Evolutionary conservation across 352 stramenopile species (phyloP).

Genomic region (Pilasporangium apinafurcum): DNA sequence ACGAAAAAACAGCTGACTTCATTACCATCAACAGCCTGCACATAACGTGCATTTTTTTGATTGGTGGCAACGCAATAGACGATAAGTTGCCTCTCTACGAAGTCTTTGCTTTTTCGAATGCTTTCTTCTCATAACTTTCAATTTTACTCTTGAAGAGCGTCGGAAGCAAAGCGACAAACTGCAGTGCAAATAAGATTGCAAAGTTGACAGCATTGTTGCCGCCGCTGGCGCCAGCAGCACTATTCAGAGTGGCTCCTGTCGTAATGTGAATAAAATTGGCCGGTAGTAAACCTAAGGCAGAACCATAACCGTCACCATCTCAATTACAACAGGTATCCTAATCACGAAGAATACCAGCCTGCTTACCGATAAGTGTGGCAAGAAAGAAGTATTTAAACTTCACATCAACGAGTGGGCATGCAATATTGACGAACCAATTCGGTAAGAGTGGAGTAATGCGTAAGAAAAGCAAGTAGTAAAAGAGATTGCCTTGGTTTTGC

Average conservation of each 20-base stretch:
- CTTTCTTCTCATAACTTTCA: conserved; percentile 71
- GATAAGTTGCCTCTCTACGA: too few relatives aligned
- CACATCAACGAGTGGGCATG: conserved; percentile 77
- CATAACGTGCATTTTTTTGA: conserved; percentile 1
- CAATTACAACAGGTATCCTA: background rate
- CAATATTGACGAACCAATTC: conserved; percentile 90
- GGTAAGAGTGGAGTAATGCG: conserved; percentile 81
- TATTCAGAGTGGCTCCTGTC: conserved; percentile 75
- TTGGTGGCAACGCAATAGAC: too few relatives aligned
- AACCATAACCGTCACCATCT: background rate
- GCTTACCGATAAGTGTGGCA: conserved; percentile 64
- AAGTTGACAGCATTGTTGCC: conserved; percentile 78
- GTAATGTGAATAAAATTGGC: conserved; percentile 86
- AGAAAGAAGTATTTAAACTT: conserved; percentile 83
- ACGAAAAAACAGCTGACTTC: too few relatives aligned
- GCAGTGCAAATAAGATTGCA: conserved; percentile 73
- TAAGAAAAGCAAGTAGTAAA: conserved; percentile 89
- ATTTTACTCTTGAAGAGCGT: conserved; percentile 87
- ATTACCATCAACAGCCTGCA: too few relatives aligned
- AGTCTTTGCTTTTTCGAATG: conserved; percentile 64
- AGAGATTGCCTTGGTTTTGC: conserved; percentile 78
- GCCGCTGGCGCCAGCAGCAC: conserved; percentile 33
- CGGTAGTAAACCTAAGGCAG: conserved; percentile 41
- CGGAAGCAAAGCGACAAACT: conserved; percentile 77
- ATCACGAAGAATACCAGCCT: background rate